Evolutionary conservation across 208 protist genomes (phyloP), one percentile per base, ranked within the genome.

Genomic region (Wallacemonas collosoma): DNA sequence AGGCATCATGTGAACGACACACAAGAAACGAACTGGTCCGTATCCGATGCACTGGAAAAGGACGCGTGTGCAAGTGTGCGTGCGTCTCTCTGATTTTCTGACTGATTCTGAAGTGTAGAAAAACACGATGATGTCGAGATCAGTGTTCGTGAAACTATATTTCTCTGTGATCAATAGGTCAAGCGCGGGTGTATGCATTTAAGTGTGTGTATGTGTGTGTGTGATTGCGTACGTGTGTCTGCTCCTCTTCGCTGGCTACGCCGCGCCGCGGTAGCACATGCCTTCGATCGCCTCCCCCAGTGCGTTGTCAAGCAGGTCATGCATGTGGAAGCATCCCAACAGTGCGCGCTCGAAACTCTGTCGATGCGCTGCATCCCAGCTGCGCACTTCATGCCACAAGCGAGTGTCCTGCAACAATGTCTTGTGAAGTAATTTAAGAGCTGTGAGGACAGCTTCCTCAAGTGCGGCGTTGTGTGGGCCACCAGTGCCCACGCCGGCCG

Each of bases 321-420:
- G 58, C 2, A 63, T 58, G 50, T 76, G 76, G 41, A 95, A 82
- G 70, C 85, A 82, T 68, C 86, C 82, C 62, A 70, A 63, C 56
- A 91, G 55, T 17, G 69, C 61, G 6, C 61, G 68, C 55, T 79
- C 67, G 35, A 95, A 88, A 15, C 47, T 63, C 26, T 88, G 75
- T 15, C 86, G 82, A 67, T 77, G 64, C 39, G 40, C 55, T 14
- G 63, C 53, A 7, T 62, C 77, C 44, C 82, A 68, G 11, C 55
- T 26, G 58, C 83, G 81, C 57, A 95, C 41, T 35, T 81, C 78
- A 17, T 79, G 69, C 81, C 87, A 89, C 48, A 93, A 62, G 2
- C 62, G 9, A 7, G 75, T 65, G 73, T 93, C 87, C n/a, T 85
- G 71, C 48, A 95, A 54, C 1, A 95, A 35, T 26, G 92, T 15